These are phyloP conservation scores for Apiospora rasikravindrae DNA, from an alignment of 2,329 filamentous ascomycete species.

Conservation along the genomic window DNA sequence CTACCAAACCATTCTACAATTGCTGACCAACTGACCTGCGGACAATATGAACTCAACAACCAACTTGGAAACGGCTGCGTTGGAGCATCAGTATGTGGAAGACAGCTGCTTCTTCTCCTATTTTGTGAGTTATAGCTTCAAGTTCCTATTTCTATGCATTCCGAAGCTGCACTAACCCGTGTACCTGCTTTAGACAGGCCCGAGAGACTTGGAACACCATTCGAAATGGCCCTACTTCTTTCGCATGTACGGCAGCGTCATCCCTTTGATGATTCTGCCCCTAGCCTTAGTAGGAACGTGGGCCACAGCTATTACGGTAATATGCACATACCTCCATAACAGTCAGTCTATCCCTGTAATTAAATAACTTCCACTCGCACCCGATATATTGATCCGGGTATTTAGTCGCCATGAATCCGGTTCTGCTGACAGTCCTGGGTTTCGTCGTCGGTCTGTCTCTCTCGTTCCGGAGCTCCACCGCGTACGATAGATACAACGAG, in stretches of 20 bases:
- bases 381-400: conserved; percentile 46
- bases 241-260: conserved; percentile 74
- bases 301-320: conserved; percentile 68
- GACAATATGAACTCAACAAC: neutral
- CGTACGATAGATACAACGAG: conserved; percentile 72
- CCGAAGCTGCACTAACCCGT: neutral
- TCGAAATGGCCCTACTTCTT: conserved; percentile 82
- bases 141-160: too few species aligned
- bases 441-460: conserved; percentile 81
- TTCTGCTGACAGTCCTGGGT: conserved; percentile 81
- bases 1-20: neutral
- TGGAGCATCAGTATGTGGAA: neutral
- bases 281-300: conserved; percentile 66
- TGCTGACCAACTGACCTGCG: neutral
- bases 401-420: conserved; percentile 63
- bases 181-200: conserved; percentile 26
- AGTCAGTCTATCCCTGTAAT: conserved; percentile 78
- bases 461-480: conserved; percentile 78
- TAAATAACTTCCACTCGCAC: conserved; percentile 72
- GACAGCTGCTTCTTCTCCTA: neutral
- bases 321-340: conserved; percentile 72
- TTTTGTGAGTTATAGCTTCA: neutral
- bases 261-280: conserved; percentile 77
- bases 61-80: neutral
- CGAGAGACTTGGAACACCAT: conserved; percentile 52